phyloP scores from a whole-genome alignment of 495 filamentous ascomycete species.

The Annulohypoxylon moriforme region DNA sequence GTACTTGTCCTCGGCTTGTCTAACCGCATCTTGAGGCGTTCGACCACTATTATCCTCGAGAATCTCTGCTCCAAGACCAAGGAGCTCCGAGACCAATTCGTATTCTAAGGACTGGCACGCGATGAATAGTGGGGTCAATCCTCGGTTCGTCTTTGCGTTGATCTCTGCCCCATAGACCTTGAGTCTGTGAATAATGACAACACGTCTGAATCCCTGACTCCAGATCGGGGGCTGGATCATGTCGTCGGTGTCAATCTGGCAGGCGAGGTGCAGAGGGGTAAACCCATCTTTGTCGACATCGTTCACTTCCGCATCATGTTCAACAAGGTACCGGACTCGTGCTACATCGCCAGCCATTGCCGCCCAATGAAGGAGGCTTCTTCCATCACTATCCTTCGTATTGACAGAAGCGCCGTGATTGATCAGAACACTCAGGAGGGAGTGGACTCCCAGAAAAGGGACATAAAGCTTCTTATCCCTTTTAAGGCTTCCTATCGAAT shows the following conservation, averaged over 20 bases:
- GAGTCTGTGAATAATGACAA: background rate
- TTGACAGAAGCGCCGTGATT: background rate
- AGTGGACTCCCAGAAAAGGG: background rate
- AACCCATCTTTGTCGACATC: background rate
- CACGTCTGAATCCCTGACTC: no score
- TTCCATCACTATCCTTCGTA: background rate
- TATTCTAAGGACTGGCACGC: background rate
- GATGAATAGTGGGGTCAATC: background rate
- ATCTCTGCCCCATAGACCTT: background rate
- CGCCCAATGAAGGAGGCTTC: background rate
- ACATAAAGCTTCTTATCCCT: background rate
- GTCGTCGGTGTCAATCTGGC: background rate
- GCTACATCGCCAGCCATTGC: background rate
- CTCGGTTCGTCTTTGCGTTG: background rate
- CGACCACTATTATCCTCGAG: background rate
- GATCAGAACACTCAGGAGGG: background rate
- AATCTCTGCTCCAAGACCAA: background rate
- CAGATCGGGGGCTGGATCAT: no score
- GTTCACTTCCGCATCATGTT: background rate
- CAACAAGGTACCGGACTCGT: background rate
- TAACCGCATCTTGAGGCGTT: background rate
- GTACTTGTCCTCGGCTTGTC: background rate
- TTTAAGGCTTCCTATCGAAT: background rate
- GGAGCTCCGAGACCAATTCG: background rate
- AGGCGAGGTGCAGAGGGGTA: background rate